Evolutionary conservation across 2,329 filamentous ascomycete genomes (phyloP).

Genomic region (Furcasterigmium sp.): DNA sequence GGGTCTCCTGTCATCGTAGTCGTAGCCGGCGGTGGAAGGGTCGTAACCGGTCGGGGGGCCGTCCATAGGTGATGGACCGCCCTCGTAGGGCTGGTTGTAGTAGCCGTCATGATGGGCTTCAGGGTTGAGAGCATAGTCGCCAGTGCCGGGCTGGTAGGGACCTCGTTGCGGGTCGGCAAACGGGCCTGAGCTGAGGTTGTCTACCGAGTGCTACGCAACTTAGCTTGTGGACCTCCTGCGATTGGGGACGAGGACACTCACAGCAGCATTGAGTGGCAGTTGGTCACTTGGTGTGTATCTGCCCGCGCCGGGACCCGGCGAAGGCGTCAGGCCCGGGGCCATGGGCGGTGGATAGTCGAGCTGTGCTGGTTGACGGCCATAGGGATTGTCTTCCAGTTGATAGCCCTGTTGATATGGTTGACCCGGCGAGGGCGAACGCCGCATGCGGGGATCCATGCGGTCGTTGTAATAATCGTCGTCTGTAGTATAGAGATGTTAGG

Average conservation of each 20-base stretch:
- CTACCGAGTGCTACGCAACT: conserved; percentile 42
- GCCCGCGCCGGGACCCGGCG: conserved; percentile 17
- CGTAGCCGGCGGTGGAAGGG: conserved; percentile 47
- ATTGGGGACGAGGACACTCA: conserved; percentile 38
- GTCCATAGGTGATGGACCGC: conserved; percentile 51
- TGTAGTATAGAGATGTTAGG: conserved; percentile 17
- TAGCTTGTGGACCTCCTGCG: not conserved
- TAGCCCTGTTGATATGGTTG: conserved; percentile 71
- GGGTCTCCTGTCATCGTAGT: conserved; percentile 67
- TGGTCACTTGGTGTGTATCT: conserved; percentile 64
- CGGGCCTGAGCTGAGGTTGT: conserved; percentile 36
- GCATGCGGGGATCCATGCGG: conserved; percentile 50
- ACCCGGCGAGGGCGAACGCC: conserved; percentile 70
- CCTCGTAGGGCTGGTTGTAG: conserved; percentile 74
- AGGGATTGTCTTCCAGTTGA: conserved; percentile 75
- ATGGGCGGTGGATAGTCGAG: conserved; percentile 56
- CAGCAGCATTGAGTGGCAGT: conserved; percentile 78
- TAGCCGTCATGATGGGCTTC: conserved; percentile 85
- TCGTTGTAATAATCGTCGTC: conserved; percentile 56
- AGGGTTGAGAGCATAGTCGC: conserved; percentile 73
- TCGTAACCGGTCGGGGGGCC: conserved; percentile 52
- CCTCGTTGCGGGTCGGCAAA: conserved; percentile 37
- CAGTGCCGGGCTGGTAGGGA: conserved; percentile 39
- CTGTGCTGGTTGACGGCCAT: conserved; percentile 45
- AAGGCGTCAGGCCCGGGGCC: conserved; percentile 41